These are phyloP conservation scores for Kewa caespitosa DNA, from an alignment of 179 eudicot genomes.

Conservation along the genomic window DNA sequence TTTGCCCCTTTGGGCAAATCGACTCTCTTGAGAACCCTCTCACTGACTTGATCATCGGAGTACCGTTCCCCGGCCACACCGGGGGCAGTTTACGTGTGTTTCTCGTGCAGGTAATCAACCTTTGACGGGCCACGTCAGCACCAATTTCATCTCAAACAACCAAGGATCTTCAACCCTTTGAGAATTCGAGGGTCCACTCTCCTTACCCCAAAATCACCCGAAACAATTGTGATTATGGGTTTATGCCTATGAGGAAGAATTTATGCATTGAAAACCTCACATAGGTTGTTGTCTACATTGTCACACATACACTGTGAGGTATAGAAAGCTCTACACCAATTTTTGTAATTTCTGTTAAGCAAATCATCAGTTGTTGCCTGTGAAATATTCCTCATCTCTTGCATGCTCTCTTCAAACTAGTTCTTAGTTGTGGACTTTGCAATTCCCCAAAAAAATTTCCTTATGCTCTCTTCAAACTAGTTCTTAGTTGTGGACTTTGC, in stretches of 20 bases:
- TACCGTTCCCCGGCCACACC: no score
- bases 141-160: no score
- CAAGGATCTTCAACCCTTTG: no score
- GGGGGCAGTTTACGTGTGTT: no score
- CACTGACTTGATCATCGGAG: no score
- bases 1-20: no score
- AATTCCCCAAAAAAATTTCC: neutral
- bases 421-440: neutral
- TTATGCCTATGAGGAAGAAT: neutral
- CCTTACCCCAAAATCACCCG: no score
- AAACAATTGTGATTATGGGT: no score
- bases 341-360: neutral
- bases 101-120: no score
- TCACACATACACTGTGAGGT: neutral
- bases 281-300: neutral
- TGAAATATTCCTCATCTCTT: neutral
- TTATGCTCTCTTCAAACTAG: neutral
- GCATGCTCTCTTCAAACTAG: neutral
- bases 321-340: neutral
- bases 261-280: neutral
- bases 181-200: no score
- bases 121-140: no score
- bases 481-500: neutral
- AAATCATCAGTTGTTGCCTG: neutral
- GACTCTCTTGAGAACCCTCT: no score